These are phyloP conservation scores for Pseudogymnoascus sp. DNA, from an alignment of 2,329 filamentous ascomycete genomes.

Conservation along the genomic window DNA sequence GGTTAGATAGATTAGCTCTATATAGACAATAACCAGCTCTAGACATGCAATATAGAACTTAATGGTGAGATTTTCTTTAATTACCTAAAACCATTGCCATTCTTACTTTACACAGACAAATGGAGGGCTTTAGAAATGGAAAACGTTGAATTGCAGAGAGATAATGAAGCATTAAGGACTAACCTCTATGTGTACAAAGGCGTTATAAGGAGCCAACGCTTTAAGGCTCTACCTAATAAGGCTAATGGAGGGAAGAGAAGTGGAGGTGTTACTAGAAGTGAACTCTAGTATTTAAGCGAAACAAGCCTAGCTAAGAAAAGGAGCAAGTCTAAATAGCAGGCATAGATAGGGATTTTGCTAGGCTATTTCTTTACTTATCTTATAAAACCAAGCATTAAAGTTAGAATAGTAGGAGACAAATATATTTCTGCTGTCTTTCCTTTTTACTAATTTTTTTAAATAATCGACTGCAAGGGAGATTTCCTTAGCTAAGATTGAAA, in stretches of 20 bases:
- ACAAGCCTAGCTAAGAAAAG: too few relatives aligned
- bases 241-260: background rate
- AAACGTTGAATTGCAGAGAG: background rate
- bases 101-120: background rate
- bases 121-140: background rate
- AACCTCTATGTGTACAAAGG: background rate
- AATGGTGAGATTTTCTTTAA: background rate
- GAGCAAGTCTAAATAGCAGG: too few relatives aligned
- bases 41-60: background rate
- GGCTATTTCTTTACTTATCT: too few relatives aligned
- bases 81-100: background rate
- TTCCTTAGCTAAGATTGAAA: too few relatives aligned
- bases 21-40: background rate
- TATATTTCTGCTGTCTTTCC: too few relatives aligned
- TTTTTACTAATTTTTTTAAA: too few relatives aligned
- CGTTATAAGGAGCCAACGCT: too few relatives aligned
- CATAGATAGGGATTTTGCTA: too few relatives aligned
- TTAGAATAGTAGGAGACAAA: too few relatives aligned
- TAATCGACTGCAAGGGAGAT: too few relatives aligned
- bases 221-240: background rate
- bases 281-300: background rate
- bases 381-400: too few relatives aligned
- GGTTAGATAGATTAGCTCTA: background rate
- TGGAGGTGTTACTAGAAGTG: background rate
- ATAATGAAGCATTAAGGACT: background rate